Evolutionary conservation across 148 eudicot species (phyloP).

Genomic region (Amaranthus cruentus): DNA sequence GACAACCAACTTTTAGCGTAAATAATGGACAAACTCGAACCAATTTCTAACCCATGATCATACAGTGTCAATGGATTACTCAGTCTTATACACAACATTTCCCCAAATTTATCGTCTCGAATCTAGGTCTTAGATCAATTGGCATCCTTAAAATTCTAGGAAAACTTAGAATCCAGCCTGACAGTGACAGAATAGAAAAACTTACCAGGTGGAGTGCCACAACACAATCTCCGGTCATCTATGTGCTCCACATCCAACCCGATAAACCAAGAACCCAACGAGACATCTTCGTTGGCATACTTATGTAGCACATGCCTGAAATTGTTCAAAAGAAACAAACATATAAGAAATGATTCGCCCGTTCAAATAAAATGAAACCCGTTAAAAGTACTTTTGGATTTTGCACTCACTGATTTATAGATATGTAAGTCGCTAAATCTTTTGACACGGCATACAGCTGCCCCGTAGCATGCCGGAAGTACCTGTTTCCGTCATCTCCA

Average conservation of each 20-base stretch:
- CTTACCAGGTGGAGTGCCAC: constrained; percentile 85
- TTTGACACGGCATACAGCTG: constrained; percentile 75
- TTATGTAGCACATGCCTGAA: constrained; percentile 74
- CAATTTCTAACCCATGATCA: neutral
- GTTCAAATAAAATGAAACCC: neutral
- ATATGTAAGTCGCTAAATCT: constrained; percentile 62
- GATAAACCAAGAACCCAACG: constrained; percentile 84
- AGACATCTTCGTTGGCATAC: constrained; percentile 83
- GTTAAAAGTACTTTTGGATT: neutral
- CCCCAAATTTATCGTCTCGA: neutral
- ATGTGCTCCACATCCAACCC: constrained; percentile 85
- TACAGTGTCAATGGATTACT: neutral
- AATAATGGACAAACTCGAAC: neutral
- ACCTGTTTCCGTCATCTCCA: constrained; percentile 70
- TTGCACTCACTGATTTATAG: constrained; percentile 56
- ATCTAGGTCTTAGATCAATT: neutral
- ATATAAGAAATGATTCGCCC: constrained; percentile 5
- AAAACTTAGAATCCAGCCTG: neutral
- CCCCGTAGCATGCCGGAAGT: constrained; percentile 86
- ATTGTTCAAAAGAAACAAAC: neutral
- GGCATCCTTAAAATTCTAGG: neutral
- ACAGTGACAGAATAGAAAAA: constrained; percentile 3
- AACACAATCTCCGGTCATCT: constrained; percentile 80
- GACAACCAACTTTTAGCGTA: too few species aligned
- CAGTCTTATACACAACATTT: neutral